Evolutionary conservation across 2,329 filamentous ascomycete genomes (phyloP).

Genomic region (Stachybotrys elegans): DNA sequence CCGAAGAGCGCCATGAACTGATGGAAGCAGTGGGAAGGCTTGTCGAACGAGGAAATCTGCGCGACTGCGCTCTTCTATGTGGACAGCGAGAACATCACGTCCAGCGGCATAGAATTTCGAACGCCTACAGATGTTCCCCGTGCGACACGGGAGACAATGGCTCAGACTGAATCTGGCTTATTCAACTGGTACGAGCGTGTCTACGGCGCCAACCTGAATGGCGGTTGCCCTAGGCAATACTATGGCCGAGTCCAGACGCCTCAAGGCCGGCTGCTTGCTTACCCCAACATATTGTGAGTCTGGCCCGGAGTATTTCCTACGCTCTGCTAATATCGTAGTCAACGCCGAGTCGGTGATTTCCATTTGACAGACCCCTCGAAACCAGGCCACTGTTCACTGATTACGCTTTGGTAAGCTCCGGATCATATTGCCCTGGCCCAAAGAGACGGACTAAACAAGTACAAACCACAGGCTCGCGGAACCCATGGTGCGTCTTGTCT

Average conservation of each 20-base stretch:
- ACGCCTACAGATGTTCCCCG: background rate
- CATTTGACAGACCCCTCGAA: background rate
- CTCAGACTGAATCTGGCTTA: background rate
- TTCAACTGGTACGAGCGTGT: conserved; percentile 1
- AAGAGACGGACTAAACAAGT: too few species aligned
- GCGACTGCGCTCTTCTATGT: conserved; percentile 1
- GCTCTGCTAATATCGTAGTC: background rate
- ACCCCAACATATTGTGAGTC: background rate
- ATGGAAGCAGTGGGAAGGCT: background rate
- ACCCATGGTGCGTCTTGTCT: background rate
- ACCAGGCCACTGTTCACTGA: conserved; percentile 1
- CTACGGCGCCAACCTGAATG: background rate
- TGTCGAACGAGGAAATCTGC: conserved; percentile 1
- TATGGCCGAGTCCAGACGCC: conserved; percentile 1
- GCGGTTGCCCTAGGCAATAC: background rate
- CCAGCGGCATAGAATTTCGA: background rate
- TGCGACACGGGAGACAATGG: background rate
- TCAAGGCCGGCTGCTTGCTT: background rate
- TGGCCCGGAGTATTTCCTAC: background rate
- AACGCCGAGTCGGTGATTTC: background rate
- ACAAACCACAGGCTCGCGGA: background rate
- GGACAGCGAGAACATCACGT: conserved; percentile 1
- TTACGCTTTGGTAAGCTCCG: background rate
- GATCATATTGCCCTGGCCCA: too few species aligned
- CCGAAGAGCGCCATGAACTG: background rate